Evolutionary conservation across 2,329 filamentous ascomycete genomes (phyloP).

Genomic region (Phoma sp.): DNA sequence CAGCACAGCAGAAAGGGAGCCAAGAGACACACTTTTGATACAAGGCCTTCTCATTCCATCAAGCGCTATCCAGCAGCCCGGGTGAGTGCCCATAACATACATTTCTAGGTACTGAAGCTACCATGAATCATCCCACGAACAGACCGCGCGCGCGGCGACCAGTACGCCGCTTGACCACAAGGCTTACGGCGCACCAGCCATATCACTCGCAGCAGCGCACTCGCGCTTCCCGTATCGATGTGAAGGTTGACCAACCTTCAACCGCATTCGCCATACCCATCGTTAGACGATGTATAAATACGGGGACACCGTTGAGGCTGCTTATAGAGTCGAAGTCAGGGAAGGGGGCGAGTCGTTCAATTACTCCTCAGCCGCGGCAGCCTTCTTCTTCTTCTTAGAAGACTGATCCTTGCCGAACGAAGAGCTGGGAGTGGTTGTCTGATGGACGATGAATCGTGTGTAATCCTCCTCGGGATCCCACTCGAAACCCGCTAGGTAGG

Average conservation of each 20-base stretch:
- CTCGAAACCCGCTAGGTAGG: conserved; percentile 92
- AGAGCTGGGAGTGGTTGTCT: conserved; percentile 66
- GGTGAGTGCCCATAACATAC: conserved; percentile 33
- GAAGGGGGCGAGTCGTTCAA: conserved; percentile 48
- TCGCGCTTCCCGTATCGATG: conserved; percentile 46
- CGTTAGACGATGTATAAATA: conserved; percentile 32
- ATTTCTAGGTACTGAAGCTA: conserved; percentile 28
- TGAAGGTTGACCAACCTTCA: conserved; percentile 35
- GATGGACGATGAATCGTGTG: conserved; percentile 85
- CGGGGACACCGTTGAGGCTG: conserved; percentile 28
- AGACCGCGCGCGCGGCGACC: conserved; percentile 22
- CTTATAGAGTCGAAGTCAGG: conserved; percentile 41
- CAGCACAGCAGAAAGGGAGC: conserved; percentile 25
- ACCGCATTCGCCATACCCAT: conserved; percentile 28
- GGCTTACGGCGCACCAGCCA: conserved; percentile 20
- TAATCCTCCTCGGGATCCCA: conserved; percentile 95
- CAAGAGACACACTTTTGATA: conserved; percentile 11
- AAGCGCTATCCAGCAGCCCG: conserved; percentile 30
- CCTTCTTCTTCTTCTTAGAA: conserved; percentile 50
- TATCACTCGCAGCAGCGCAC: conserved; percentile 29
- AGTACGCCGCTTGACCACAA: conserved; percentile 23
- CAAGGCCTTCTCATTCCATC: conserved; percentile 29
- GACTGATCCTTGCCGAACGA: conserved; percentile 52
- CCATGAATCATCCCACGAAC: conserved; percentile 30
- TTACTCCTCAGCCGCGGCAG: conserved; percentile 41